These are phyloP conservation scores for Venturia nashicola DNA, from an alignment of 2,329 filamentous ascomycete genomes.

Conservation along the genomic window DNA sequence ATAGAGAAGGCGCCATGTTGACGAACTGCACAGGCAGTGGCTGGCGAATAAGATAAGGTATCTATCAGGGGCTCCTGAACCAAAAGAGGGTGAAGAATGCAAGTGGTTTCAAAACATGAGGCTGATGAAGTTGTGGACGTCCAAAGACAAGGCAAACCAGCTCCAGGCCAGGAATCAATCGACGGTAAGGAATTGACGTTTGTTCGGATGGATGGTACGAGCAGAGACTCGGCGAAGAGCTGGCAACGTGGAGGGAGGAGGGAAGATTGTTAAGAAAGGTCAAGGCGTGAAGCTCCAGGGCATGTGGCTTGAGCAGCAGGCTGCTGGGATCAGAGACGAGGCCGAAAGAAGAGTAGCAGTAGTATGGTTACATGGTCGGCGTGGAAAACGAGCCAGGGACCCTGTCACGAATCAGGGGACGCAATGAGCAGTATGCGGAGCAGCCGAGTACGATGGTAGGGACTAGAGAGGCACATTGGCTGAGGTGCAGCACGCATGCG, in stretches of 20 bases:
- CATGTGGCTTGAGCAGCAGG: not conserved
- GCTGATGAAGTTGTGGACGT: not conserved
- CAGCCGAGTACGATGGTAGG: no score
- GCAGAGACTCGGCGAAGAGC: conserved; percentile 1
- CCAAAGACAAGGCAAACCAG: conserved; percentile 5
- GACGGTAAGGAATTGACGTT: not conserved
- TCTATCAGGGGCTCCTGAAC: not conserved
- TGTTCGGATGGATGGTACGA: not conserved
- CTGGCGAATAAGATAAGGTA: not conserved
- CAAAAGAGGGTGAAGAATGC: conserved; percentile 8
- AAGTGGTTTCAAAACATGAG: not conserved
- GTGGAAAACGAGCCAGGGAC: not conserved
- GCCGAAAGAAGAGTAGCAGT: not conserved
- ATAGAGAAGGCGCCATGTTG: conserved; percentile 36
- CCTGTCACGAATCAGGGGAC: not conserved
- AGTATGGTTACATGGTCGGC: no score
- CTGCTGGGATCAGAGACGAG: not conserved
- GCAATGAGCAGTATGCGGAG: conserved; percentile 7
- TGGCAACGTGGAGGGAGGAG: not conserved
- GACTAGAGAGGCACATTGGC: not conserved
- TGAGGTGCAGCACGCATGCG: not conserved
- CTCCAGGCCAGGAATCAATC: conserved; percentile 8
- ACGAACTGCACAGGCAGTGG: not conserved
- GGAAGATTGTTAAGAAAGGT: conserved; percentile 5
- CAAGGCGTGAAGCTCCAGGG: not conserved